A percentile compares a stretch with the other conserved stretches of the same genome.
Conservation (phyloP, 352 stramenopile genomes). For the Pythium aristosporum region DNA sequence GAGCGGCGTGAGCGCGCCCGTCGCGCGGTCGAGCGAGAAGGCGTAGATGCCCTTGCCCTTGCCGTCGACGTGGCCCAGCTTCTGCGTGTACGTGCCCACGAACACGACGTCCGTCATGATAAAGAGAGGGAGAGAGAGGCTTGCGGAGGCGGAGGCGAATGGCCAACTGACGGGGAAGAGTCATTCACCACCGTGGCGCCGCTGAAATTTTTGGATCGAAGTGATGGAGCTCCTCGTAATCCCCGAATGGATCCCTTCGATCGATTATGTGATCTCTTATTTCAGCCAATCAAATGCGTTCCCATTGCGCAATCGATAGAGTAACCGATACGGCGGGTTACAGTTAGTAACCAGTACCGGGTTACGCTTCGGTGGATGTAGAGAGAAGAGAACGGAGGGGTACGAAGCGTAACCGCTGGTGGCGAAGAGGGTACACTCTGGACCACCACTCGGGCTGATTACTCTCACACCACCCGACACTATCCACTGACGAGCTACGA, state of each 20-base stretch:
- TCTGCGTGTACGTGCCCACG: slow-evolving; percentile 84
- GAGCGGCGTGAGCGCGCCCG: slow-evolving; percentile 47
- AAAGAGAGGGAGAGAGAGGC: neutral
- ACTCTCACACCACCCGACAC: neutral
- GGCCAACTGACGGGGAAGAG: slow-evolving; percentile 12
- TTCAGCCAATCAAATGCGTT: slow-evolving; percentile 3
- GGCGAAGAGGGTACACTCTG: neutral
- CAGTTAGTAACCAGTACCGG: neutral
- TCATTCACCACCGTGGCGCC: neutral
- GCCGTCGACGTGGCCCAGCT: slow-evolving; percentile 74
- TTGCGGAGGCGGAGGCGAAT: slow-evolving; percentile 14
- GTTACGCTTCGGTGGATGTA: slow-evolving; percentile 11
- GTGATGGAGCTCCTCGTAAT: slow-evolving; percentile 1
- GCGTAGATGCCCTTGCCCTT: slow-evolving; percentile 73
- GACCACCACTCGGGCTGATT: slow-evolving; percentile 15
- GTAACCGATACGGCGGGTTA: no score
- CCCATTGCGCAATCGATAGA: neutral
- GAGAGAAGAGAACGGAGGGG: neutral
- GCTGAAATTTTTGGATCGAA: neutral
- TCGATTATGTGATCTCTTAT: slow-evolving; percentile 1
- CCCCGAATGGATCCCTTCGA: neutral
- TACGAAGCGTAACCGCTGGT: neutral
- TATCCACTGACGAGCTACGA: slow-evolving; percentile 1
- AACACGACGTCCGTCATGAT: slow-evolving; percentile 46
- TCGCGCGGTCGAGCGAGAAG: slow-evolving; percentile 55